Evolutionary conservation across 148 eudicot species (phyloP), one percentile per base, ranked within the genome.

Genomic region (Camellia lanceoleosa): DNA sequence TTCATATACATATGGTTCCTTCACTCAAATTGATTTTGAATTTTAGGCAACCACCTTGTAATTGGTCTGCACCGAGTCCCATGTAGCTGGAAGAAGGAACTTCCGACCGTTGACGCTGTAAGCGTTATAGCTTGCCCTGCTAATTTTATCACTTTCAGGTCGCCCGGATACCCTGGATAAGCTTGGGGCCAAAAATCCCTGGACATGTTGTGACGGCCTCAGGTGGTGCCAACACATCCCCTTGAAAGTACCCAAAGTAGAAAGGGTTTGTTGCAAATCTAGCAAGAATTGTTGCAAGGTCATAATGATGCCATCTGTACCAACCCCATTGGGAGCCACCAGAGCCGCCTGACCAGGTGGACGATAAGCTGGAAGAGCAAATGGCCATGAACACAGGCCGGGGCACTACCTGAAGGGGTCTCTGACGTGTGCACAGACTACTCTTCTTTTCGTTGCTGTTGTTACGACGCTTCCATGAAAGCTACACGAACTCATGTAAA

Each of bases 11-110:
- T 69, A 16, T 55, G 59, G 63, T 3, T 23, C 74, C 11, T 49
- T 79, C 95, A 93, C 11, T 55, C 92, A 7, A 90, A 85, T 66
- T 87, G 76, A 82, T 73, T 44, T 52, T 20, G 20, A 70, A 63
- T 54, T 52, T 80, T 58, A 64, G 13, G 58, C 38, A 23, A 54
- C 60, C 41, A 60, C 78, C 78, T 80, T 80, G 78, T 73, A 80
- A 18, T 12, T 80, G 69, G 3, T 56, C 44, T 11, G 46, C 59
- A 41, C 41, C 4, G 73, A 78, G n/a, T 74, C 78, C 82, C 78
- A 80, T 23, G 52, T 66, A 56, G 82, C 78, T 2, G 59, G 78
- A 73, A 80, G 73, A 74, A 74, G 82, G 73, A 49, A 80, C 66
- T 80, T 80, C 67, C 74, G 30, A 61, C 78, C 78, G 15, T 66